These are phyloP conservation scores for Epichloe bromicola DNA, from an alignment of 2,329 filamentous ascomycete species.

Conservation along the genomic window DNA sequence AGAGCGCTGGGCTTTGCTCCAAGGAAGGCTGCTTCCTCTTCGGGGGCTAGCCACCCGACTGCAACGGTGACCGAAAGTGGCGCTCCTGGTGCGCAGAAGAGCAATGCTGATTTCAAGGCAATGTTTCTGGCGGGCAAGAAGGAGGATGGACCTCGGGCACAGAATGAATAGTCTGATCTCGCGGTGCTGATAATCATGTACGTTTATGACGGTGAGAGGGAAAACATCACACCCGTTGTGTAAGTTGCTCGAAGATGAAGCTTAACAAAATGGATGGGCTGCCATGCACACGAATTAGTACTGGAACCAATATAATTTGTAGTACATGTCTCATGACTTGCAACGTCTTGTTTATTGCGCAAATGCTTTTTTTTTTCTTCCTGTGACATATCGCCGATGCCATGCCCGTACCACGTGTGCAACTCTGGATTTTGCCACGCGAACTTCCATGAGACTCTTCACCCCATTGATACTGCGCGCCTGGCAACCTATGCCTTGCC, in stretches of 20 bases:
- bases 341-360: no score
- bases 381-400: no score
- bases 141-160: neutral
- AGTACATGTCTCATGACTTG: no score
- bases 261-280: no score
- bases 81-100: conserved; percentile 26
- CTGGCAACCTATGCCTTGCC: conserved; percentile 16
- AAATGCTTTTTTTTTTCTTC: neutral
- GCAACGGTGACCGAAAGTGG: conserved; percentile 12
- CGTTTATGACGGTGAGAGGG: no score
- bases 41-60: conserved; percentile 9
- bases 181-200: no score
- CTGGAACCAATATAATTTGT: no score
- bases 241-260: no score
- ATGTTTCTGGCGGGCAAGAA: conserved; percentile 26
- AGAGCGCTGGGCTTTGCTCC: conserved; percentile 31
- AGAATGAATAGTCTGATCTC: neutral
- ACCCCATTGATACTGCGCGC: neutral
- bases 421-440: no score
- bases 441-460: neutral
- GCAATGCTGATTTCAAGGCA: conserved; percentile 46
- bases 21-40: conserved; percentile 9
- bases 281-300: no score
- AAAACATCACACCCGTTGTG: no score
- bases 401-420: no score